Evolutionary conservation across 768 basidiomycete species (phyloP).

Genomic region (Pulveroboletus frians): DNA sequence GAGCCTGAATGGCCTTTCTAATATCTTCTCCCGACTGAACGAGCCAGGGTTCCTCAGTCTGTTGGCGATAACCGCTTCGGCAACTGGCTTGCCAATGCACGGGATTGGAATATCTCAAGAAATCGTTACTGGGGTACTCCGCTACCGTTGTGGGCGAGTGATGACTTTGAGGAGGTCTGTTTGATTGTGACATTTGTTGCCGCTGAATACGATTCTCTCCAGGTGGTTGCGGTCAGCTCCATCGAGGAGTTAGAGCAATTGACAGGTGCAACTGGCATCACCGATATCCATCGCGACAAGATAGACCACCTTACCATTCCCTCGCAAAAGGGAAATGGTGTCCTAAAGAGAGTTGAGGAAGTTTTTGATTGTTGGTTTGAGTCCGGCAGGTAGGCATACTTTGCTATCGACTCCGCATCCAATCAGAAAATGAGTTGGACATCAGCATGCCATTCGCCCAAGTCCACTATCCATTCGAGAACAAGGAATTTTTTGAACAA

Average conservation of each 20-base stretch:
- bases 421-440: neutral
- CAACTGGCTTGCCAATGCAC: slow-evolving; percentile 96
- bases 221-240: slow-evolving; percentile 85
- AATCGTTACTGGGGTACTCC: slow-evolving; percentile 99
- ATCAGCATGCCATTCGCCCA: slow-evolving; percentile 97
- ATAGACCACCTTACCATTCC: slow-evolving; percentile 97
- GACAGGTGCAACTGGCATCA: slow-evolving; percentile 80
- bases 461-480: slow-evolving; percentile 97
- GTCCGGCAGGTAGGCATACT: slow-evolving; percentile 75
- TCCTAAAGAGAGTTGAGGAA: slow-evolving; percentile 86
- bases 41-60: slow-evolving; percentile 79
- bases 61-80: slow-evolving; percentile 93
- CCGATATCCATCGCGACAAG: slow-evolving; percentile 87
- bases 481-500: slow-evolving; percentile 78
- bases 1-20: neutral
- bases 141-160: slow-evolving; percentile 92
- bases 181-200: neutral
- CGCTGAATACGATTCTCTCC: neutral
- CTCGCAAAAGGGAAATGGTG: slow-evolving; percentile 81
- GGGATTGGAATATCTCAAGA: slow-evolving; percentile 98
- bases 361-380: slow-evolving; percentile 99
- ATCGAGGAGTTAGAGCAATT: slow-evolving; percentile 82
- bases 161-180: slow-evolving; percentile 78
- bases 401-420: neutral
- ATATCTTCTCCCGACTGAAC: slow-evolving; percentile 3